Base-by-base conservation (phyloP, 768 basidiomycete species). In the Scleroderma bovista region DNA sequence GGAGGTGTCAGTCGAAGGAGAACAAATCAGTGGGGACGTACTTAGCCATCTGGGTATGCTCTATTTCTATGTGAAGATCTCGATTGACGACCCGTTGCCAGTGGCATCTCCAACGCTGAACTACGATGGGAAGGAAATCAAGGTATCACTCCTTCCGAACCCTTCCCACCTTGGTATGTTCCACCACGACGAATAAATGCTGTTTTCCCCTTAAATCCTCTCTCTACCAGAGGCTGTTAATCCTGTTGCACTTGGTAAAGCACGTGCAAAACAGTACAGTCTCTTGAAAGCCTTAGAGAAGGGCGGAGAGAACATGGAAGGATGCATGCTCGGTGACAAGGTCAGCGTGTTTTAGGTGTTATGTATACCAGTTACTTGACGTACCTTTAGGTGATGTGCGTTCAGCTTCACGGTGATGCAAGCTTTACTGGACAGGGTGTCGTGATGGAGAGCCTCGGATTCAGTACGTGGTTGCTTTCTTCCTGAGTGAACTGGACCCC, bases 381-480 rank as follows among this genome's bases (percentile, higher is more conserved):
- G 0, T 76, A 88, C 1, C 82, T 84, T 63, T 78, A 75, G 58
- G 93, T 85, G 3, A 84, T 95, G 80, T 92, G 86, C 54, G 84
- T 95, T 0, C 90, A 93, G 59, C 66, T 96, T 42, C 93, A 95
- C 55, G 93, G 93, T 3, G 93, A 96, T 64, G 92, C 89, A 1
- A 90, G 87, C 51, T 94, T 95, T 61, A 79, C 86, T 1, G 93
- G 93, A 0, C 93, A 95, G 63, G 93, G 93, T 2, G 75, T 95
- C 5, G 80, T 93, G 16, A 93, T 92, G 83, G 93, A 95, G 65
- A 76, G 78, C 16, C 73, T 96, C 29, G 89, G 91, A 6, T 69
- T 95, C 48, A 93, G 89, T 83, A 54, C 45, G 85, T 59, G 11
- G 16, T 44, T 6, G 24, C 29, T 17, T n/a, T 22, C 19, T 12